Conservation (phyloP, 495 filamentous ascomycete genomes). For the Lasiosphaeria miniovina region DNA sequence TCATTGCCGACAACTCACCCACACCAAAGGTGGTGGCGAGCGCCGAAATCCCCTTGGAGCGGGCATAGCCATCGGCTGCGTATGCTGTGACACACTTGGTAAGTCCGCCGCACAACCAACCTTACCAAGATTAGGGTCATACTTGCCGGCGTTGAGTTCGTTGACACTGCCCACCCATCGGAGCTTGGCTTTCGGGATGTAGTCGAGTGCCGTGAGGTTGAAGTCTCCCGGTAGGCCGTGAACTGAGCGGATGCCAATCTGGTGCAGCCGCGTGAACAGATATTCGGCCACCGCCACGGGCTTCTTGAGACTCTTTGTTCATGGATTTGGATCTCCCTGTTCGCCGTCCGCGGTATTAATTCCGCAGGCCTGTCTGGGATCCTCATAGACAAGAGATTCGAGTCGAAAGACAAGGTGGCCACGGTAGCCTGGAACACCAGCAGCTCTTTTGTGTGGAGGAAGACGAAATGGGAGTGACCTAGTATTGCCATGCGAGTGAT, state of each 20-base stretch:
- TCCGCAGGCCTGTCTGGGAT: neutral
- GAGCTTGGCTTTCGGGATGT: conserved; percentile 58
- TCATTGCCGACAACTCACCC: conserved; percentile 73
- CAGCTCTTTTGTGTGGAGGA: no score
- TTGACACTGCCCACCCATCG: conserved; percentile 79
- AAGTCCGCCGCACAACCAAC: neutral
- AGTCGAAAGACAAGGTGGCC: no score
- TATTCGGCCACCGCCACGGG: conserved; percentile 56
- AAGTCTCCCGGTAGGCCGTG: conserved; percentile 78
- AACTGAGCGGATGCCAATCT: conserved; percentile 65
- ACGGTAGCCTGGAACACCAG: no score
- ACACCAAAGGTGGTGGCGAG: conserved; percentile 79
- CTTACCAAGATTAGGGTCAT: neutral
- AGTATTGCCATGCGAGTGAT: no score
- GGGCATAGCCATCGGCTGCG: conserved; percentile 77
- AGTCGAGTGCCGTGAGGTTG: conserved; percentile 68
- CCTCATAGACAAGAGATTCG: no score
- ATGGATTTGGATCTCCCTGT: neutral
- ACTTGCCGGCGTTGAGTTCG: conserved; percentile 72
- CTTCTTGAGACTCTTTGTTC: conserved; percentile 38
- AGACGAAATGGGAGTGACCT: no score
- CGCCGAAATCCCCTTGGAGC: conserved; percentile 68
- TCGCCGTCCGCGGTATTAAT: neutral
- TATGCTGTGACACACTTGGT: conserved; percentile 47
- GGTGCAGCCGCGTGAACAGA: conserved; percentile 64